Conservation (phyloP, 805 yeast genomes). For the Limtongia smithiae region DNA sequence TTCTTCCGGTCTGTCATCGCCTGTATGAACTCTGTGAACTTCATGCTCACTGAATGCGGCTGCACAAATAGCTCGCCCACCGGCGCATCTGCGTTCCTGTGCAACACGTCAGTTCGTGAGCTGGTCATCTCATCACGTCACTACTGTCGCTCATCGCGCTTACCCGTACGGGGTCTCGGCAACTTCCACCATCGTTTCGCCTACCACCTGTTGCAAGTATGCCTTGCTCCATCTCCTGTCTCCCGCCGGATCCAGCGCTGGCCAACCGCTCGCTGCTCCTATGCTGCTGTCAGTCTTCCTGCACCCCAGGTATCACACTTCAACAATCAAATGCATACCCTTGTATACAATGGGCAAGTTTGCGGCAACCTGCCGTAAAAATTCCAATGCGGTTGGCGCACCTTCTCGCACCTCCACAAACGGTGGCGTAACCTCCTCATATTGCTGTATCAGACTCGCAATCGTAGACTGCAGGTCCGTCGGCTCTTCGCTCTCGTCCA, state of each 20-base stretch:
- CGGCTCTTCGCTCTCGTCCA: not conserved
- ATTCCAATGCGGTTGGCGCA: conserved; percentile 16
- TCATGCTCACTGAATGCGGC: conserved; percentile 33
- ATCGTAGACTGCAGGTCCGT: not conserved
- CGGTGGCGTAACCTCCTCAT: conserved; percentile 22
- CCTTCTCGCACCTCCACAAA: conserved; percentile 9
- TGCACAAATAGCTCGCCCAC: conserved; percentile 35
- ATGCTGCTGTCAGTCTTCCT: not conserved
- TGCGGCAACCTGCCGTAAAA: conserved; percentile 18
- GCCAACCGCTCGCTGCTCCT: conserved; percentile 24
- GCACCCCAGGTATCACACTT: not conserved
- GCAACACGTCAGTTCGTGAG: not conserved
- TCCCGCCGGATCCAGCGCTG: conserved; percentile 15
- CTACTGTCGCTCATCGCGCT: too few species aligned
- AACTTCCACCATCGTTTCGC: conserved; percentile 4
- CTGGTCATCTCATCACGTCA: too few species aligned
- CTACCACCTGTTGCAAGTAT: conserved; percentile 10
- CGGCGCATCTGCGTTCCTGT: conserved; percentile 42
- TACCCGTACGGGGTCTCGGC: conserved; percentile 28
- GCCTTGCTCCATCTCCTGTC: conserved; percentile 13
- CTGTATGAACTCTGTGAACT: conserved; percentile 31
- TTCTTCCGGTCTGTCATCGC: conserved; percentile 20
- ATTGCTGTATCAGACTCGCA: conserved; percentile 10
- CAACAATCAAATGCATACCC: conserved; percentile 5
- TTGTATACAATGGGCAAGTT: conserved; percentile 21